These are phyloP conservation scores for Calonectria hongkongensis DNA, from an alignment of 2,329 filamentous ascomycete genomes.

Conservation along the genomic window DNA sequence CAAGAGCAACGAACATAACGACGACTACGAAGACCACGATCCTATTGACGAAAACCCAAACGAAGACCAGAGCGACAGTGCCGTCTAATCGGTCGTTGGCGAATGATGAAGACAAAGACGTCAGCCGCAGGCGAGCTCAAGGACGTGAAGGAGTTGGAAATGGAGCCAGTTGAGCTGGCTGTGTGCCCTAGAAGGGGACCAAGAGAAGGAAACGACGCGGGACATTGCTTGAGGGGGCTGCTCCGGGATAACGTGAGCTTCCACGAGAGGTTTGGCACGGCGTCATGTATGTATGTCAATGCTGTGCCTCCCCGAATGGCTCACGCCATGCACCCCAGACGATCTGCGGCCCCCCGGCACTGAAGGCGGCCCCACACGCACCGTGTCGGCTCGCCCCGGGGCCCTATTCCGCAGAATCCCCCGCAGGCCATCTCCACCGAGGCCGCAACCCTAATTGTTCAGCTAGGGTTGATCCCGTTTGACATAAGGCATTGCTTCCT, in stretches of 20 bases:
- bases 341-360: conserved; percentile 20
- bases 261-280: not conserved
- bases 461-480: conserved; percentile 25
- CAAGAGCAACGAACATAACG: conserved; percentile 24
- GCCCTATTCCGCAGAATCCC: conserved; percentile 22
- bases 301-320: conserved; percentile 22
- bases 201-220: conserved; percentile 1
- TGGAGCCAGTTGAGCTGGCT: conserved; percentile 10
- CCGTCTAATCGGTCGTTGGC: not conserved
- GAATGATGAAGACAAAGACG: not conserved
- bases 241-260: not conserved
- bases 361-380: conserved; percentile 29
- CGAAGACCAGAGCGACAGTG: conserved; percentile 18
- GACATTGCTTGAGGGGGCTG: not conserved
- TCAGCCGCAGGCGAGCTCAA: not conserved
- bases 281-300: conserved; percentile 23
- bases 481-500: conserved; percentile 1
- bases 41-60: conserved; percentile 16
- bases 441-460: conserved; percentile 23
- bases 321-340: conserved; percentile 33
- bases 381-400: conserved; percentile 30
- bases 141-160: not conserved
- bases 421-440: conserved; percentile 30
- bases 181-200: not conserved
- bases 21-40: conserved; percentile 17